phyloP scores from a whole-genome alignment of 2,329 filamentous ascomycete species.

The Fusarium decemcellulare region DNA sequence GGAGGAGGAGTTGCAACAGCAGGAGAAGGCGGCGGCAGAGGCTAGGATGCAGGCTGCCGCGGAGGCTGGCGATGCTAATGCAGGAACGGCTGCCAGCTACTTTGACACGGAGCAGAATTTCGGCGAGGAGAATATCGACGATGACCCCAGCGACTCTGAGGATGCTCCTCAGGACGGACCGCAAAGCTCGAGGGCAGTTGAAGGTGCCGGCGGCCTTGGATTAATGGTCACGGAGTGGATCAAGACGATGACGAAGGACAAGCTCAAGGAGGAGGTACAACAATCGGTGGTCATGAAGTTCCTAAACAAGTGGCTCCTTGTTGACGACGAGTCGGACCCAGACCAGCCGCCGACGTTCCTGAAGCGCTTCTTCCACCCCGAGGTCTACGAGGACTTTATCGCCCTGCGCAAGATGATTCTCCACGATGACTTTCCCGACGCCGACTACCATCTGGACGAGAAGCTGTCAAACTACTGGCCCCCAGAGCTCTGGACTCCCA shows the following conservation, averaged over 20 bases:
- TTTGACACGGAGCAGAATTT: constrained; percentile 54
- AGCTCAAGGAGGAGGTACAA: constrained; percentile 44
- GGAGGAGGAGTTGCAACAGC: constrained; percentile 62
- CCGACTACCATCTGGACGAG: constrained; percentile 66
- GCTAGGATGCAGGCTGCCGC: constrained; percentile 42
- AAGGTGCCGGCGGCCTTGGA: constrained; percentile 55
- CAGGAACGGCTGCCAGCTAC: constrained; percentile 51
- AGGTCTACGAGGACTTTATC: constrained; percentile 81
- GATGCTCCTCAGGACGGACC: constrained; percentile 39
- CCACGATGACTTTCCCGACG: constrained; percentile 58
- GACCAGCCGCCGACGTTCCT: constrained; percentile 65
- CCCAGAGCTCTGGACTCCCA: constrained; percentile 69
- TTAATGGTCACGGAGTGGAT: constrained; percentile 51
- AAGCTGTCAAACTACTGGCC: constrained; percentile 79
- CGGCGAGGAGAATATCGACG: constrained; percentile 51
- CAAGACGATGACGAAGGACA: constrained; percentile 55
- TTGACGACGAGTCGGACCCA: constrained; percentile 44
- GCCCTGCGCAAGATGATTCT: constrained; percentile 80
- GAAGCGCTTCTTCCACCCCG: constrained; percentile 81
- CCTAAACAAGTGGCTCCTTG: constrained; percentile 46
- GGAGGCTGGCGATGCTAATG: constrained; percentile 35
- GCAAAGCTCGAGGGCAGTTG: constrained; percentile 52
- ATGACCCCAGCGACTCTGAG: constrained; percentile 47
- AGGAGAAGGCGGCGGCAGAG: constrained; percentile 64
- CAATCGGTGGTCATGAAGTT: constrained; percentile 48